Evolutionary conservation across 1,139 yeast species (phyloP).

Genomic region (Meyerozyma elateridarum): DNA sequence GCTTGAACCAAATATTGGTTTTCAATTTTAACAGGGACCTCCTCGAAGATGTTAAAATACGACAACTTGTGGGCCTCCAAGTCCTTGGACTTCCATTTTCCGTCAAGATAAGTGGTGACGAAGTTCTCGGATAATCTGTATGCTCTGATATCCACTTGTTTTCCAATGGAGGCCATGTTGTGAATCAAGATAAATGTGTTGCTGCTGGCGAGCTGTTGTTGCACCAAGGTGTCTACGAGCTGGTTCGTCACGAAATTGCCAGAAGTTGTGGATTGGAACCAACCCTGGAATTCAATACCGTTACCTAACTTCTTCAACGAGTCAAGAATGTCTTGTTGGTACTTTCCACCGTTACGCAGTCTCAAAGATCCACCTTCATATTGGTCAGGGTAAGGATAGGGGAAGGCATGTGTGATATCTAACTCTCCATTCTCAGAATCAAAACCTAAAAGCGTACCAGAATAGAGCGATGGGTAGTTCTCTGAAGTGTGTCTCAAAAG

Average conservation of each 20-base stretch:
- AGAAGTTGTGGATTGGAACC: slow-evolving; percentile 70
- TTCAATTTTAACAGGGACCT: slow-evolving; percentile 61
- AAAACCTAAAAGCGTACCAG: slow-evolving; percentile 77
- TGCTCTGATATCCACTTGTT: slow-evolving; percentile 64
- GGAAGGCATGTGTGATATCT: slow-evolving; percentile 61
- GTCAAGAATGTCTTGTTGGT: slow-evolving; percentile 65
- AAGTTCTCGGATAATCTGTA: slow-evolving; percentile 64
- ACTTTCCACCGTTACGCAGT: slow-evolving; percentile 59
- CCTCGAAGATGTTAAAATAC: slow-evolving; percentile 68
- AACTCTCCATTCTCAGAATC: slow-evolving; percentile 53
- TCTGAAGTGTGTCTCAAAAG: slow-evolving; percentile 73
- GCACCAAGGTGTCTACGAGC: slow-evolving; percentile 62
- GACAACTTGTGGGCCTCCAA: slow-evolving; percentile 58
- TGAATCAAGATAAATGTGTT: slow-evolving; percentile 67
- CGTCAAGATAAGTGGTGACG: slow-evolving; percentile 51
- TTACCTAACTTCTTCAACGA: slow-evolving; percentile 60
- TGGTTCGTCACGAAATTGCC: slow-evolving; percentile 68
- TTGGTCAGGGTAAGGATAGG: slow-evolving; percentile 53
- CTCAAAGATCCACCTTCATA: slow-evolving; percentile 51
- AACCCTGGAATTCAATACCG: slow-evolving; percentile 75
- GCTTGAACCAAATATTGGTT: slow-evolving; percentile 47
- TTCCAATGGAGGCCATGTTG: slow-evolving; percentile 66
- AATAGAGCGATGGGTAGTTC: slow-evolving; percentile 58
- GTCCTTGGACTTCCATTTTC: slow-evolving; percentile 63
- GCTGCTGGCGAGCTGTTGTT: slow-evolving; percentile 59